Conservation (phyloP, 2,329 filamentous ascomycete genomes). For the Stromatinia cepivora region DNA sequence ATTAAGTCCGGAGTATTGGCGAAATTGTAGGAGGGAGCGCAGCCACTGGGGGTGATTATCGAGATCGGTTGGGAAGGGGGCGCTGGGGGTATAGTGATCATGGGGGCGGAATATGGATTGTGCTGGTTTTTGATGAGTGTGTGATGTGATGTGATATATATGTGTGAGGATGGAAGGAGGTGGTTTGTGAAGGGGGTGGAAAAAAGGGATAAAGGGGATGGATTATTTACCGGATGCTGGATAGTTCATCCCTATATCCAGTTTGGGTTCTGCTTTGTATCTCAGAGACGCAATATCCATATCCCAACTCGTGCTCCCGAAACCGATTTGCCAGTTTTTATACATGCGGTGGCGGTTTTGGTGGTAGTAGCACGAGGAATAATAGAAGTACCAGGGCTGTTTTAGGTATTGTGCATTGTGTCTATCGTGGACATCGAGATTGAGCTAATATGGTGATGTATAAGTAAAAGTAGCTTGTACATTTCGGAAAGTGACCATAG, state of each 20-base stretch:
- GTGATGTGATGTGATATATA: no score
- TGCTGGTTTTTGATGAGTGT: background rate
- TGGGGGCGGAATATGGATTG: background rate
- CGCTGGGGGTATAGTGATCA: background rate
- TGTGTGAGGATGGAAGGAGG: background rate
- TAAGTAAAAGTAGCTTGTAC: background rate
- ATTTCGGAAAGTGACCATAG: background rate
- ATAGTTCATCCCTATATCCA: conserved; percentile 18
- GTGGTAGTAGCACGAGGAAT: conserved; percentile 30
- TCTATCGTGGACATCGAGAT: background rate
- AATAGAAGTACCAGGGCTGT: conserved; percentile 30
- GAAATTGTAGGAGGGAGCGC: conserved; percentile 10
- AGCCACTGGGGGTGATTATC: background rate
- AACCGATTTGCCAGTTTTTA: conserved; percentile 29
- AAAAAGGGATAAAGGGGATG: background rate
- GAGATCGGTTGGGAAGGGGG: background rate
- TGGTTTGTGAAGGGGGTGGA: background rate
- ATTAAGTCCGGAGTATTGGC: conserved; percentile 16
- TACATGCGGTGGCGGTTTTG: conserved; percentile 27
- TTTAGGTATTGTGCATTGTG: conserved; percentile 12
- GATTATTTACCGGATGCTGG: background rate
- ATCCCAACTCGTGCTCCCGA: conserved; percentile 30
- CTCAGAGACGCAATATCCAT: conserved; percentile 27
- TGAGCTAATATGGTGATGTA: background rate
- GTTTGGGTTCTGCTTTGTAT: conserved; percentile 16